Evolutionary conservation across 164 flowering plant species (phyloP).

Genomic region (Aristolochia contorta): DNA sequence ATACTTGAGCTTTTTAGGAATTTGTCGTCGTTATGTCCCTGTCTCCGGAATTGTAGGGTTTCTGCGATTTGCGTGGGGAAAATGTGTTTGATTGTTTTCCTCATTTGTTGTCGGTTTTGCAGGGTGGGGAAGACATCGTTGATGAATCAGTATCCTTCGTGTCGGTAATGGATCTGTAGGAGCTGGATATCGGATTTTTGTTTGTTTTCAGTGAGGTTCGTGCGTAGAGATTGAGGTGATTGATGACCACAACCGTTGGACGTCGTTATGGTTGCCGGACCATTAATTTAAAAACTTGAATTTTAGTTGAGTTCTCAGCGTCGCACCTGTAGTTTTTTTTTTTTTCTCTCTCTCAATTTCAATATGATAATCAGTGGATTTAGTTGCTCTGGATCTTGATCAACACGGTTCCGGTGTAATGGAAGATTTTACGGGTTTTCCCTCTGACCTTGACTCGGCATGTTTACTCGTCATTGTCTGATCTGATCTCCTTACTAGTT

Average conservation of each 20-base stretch:
- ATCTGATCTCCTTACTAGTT: too few species aligned
- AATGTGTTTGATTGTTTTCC: not conserved
- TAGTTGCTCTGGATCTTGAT: too few species aligned
- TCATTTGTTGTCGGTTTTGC: slow-evolving; percentile 11
- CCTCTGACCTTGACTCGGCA: too few species aligned
- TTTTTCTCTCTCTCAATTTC: not conserved
- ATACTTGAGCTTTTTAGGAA: not conserved
- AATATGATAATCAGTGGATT: too few species aligned
- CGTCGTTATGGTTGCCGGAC: not conserved
- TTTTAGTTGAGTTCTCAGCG: not conserved
- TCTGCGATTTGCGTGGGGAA: not conserved
- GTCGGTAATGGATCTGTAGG: slow-evolving; percentile 6
- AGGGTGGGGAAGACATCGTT: slow-evolving; percentile 93
- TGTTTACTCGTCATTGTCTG: too few species aligned
- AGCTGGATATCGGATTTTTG: slow-evolving; percentile 1
- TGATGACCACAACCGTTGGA: not conserved
- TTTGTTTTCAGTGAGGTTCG: not conserved
- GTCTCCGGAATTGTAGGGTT: slow-evolving; percentile 1
- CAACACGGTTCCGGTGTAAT: too few species aligned
- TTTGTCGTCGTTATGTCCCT: not conserved
- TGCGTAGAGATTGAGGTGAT: not conserved
- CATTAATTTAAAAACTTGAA: too few species aligned
- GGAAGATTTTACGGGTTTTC: too few species aligned
- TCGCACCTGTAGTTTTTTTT: not conserved
- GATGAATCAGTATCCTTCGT: slow-evolving; percentile 90